phyloP scores from a whole-genome alignment of 306 rosid genomes.

The Quillaja saponaria region DNA sequence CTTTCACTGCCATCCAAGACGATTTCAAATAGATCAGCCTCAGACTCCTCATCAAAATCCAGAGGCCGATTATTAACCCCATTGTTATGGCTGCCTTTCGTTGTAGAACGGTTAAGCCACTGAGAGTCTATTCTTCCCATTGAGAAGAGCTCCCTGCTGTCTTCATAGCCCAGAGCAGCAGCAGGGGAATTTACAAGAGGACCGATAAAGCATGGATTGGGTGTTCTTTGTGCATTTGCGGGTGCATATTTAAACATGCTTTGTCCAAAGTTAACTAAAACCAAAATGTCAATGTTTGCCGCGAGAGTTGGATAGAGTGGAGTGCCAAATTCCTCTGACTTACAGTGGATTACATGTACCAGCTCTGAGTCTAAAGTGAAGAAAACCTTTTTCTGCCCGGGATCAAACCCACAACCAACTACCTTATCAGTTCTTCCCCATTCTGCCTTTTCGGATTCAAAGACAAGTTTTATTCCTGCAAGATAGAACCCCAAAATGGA shows the following conservation, averaged over 20 bases:
- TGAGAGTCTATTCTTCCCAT: slow-evolving; percentile 87
- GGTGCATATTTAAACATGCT: slow-evolving; percentile 71
- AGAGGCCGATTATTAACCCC: slow-evolving; percentile 11
- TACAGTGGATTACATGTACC: slow-evolving; percentile 68
- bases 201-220: slow-evolving; percentile 81
- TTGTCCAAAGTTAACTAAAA: slow-evolving; percentile 82
- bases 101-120: slow-evolving; percentile 44
- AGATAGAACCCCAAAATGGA: slow-evolving; percentile 9
- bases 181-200: slow-evolving; percentile 45
- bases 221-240: slow-evolving; percentile 80
- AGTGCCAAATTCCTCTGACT: slow-evolving; percentile 66
- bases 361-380: slow-evolving; percentile 82
- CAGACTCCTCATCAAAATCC: slow-evolving; percentile 44
- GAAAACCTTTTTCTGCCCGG: slow-evolving; percentile 73
- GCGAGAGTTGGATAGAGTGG: slow-evolving; percentile 76
- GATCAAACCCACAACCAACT: slow-evolving; percentile 90
- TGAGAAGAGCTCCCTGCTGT: slow-evolving; percentile 88
- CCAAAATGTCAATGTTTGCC: slow-evolving; percentile 52
- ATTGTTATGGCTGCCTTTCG: slow-evolving; percentile 41
- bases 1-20: slow-evolving; percentile 40
- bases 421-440: slow-evolving; percentile 75
- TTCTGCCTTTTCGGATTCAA: slow-evolving; percentile 57
- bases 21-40: slow-evolving; percentile 57
- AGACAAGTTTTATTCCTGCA: slow-evolving; percentile 70
- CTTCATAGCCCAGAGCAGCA: slow-evolving; percentile 62